Percentiles rank a stretch among this genome's conserved stretches.
Conservation (phyloP, 192 early-diverging fungal genomes). For the Coemansia sp. region DNA sequence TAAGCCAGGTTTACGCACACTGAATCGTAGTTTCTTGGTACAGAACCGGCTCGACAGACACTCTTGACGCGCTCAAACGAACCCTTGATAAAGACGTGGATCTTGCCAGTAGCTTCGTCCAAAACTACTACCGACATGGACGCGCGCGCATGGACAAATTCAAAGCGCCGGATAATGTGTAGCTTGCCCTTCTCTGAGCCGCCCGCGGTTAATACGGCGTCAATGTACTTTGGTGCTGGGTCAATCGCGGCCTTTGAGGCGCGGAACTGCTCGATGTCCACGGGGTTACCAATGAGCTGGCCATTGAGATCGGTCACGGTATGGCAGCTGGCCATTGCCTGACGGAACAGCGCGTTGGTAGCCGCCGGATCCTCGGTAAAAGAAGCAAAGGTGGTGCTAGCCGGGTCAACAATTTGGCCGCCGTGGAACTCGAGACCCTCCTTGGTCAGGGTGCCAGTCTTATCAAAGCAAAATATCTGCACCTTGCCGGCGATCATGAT, state of each 20-base stretch:
- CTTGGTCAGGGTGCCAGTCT: conserved; percentile 69
- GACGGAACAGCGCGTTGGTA: background rate
- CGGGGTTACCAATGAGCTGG: conserved; percentile 25
- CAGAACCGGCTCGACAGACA: conserved; percentile 44
- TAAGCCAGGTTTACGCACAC: conserved; percentile 59
- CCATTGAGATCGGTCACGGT: conserved; percentile 50
- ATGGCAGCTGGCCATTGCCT: conserved; percentile 51
- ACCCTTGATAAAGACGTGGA: conserved; percentile 72
- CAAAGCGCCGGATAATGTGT: conserved; percentile 65
- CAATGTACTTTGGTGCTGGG: conserved; percentile 13
- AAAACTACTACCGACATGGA: conserved; percentile 72
- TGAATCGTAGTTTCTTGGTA: conserved; percentile 64
- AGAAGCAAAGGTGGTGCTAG: background rate
- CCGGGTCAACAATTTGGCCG: conserved; percentile 3
- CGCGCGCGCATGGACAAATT: conserved; percentile 69
- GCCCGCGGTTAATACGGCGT: conserved; percentile 48
- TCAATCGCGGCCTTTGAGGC: conserved; percentile 23
- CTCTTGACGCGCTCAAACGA: conserved; percentile 56
- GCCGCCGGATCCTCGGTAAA: background rate
- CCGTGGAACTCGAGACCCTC: conserved; percentile 65
- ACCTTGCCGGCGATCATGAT: conserved; percentile 66
- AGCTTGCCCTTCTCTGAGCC: conserved; percentile 12
- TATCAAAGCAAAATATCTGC: conserved; percentile 66
- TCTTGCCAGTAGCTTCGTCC: conserved; percentile 55
- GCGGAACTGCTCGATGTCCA: conserved; percentile 27